phyloP scores from a whole-genome alignment of 768 basidiomycete species.

The Termitomyces sp. region DNA sequence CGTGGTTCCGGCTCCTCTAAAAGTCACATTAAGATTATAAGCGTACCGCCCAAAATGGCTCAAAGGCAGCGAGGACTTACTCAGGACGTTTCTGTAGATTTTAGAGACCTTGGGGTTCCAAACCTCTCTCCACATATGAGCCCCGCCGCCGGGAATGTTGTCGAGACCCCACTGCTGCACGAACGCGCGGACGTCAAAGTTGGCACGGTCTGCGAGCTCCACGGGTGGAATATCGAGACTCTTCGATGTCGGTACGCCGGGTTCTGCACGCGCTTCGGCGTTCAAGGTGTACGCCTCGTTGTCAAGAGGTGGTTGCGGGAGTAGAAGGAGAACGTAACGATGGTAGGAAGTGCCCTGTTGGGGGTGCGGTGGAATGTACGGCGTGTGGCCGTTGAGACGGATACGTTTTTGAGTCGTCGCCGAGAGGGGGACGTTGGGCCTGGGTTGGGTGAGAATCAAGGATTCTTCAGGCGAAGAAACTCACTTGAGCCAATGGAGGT shows the following conservation, averaged over 20 bases:
- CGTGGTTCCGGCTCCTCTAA: slow-evolving; percentile 45
- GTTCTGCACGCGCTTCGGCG: slow-evolving; percentile 25
- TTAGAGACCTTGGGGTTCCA: slow-evolving; percentile 62
- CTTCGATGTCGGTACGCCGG: slow-evolving; percentile 26
- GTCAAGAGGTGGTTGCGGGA: slow-evolving; percentile 57
- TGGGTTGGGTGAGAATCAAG: slow-evolving; percentile 22
- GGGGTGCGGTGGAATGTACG: slow-evolving; percentile 89
- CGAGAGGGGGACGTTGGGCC: slow-evolving; percentile 80
- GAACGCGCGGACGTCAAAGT: slow-evolving; percentile 68
- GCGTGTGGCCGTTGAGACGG: slow-evolving; percentile 50
- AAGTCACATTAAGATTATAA: slow-evolving; percentile 6
- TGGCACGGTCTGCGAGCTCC: slow-evolving; percentile 39
- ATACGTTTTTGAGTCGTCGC: slow-evolving; percentile 41
- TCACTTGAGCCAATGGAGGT: slow-evolving; percentile 84
- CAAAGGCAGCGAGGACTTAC: slow-evolving; percentile 40
- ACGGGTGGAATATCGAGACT: slow-evolving; percentile 42
- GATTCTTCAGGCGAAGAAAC: slow-evolving; percentile 20
- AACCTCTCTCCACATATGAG: slow-evolving; percentile 77
- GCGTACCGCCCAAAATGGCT: slow-evolving; percentile 3
- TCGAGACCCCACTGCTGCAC: slow-evolving; percentile 47
- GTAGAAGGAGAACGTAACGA: slow-evolving; percentile 49
- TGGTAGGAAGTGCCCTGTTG: slow-evolving; percentile 53
- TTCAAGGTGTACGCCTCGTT: slow-evolving; percentile 27
- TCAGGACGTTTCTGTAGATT: slow-evolving; percentile 62
- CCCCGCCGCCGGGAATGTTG: slow-evolving; percentile 57